Percentiles rank a stretch among this genome's conserved stretches.
phyloP scores from a whole-genome alignment of 2,329 filamentous ascomycete species.

The Ceratocystis lukuohia region DNA sequence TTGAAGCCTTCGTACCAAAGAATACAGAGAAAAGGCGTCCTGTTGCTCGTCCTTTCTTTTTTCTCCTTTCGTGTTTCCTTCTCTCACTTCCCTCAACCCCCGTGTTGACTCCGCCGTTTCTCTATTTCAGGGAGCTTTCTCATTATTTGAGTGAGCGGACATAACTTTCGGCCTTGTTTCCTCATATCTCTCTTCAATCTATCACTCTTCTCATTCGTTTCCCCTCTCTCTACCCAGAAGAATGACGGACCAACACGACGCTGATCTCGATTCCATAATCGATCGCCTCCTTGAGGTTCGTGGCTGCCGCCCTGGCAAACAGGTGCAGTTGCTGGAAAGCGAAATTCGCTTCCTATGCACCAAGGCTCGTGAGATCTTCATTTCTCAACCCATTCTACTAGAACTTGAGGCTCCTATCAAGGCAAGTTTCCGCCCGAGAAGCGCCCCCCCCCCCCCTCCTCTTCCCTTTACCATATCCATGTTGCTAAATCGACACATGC shows the following conservation, averaged over 20 bases:
- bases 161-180: background rate
- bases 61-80: background rate
- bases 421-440: conserved; percentile 41
- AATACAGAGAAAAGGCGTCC: background rate
- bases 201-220: conserved; percentile 5
- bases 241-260: conserved; percentile 63
- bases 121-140: background rate
- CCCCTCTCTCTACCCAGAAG: background rate
- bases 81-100: background rate
- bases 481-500: background rate
- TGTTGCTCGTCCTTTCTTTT: background rate
- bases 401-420: conserved; percentile 98
- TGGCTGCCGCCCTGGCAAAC: conserved; percentile 94
- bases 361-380: conserved; percentile 98
- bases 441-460: background rate
- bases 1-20: background rate
- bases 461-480: background rate
- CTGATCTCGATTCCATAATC: conserved; percentile 99
- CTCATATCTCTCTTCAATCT: background rate
- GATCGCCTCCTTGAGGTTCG: conserved; percentile 94
- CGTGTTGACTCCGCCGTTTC: conserved; percentile 13
- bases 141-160: conserved; percentile 5
- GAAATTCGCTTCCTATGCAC: conserved; percentile 97
- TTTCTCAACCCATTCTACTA: conserved; percentile 93
- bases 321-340: conserved; percentile 89